Base-by-base conservation (phyloP, 805 yeast species). In the Suhomyces sp. region DNA sequence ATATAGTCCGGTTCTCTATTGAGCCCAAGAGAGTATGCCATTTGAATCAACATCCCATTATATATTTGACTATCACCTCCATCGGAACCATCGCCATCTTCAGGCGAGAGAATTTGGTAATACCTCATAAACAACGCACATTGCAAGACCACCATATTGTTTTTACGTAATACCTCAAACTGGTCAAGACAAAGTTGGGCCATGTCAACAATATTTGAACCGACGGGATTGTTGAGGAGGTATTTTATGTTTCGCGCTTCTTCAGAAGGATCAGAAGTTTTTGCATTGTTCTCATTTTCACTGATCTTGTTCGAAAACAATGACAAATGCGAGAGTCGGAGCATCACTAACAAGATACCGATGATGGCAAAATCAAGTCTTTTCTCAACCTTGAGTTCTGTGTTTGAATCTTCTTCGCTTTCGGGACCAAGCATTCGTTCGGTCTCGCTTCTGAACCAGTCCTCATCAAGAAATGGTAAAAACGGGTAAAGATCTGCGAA, bases 51-150 rank as follows among this genome's bases (percentile, higher is more conserved):
- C 51, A 62, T 49, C 8, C 62, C 55, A 33, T 53, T 48, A 51
- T 53, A 77, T 6, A 82, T 78, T 58, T 78, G 84, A 2, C 83
- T 76, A 47, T 81, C 82, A 43, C 84, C 85, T 51, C 82, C 85
- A 59, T 81, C 87, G 3, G 72, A 69, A 1, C 79, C 75, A 59
- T 81, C 85, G 39, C 85, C 86, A 54, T 80, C 84, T 54, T 84
- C 86, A 1, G 87, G 86, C 9, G 86, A 80, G 54, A 76, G 73
- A 53, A 72, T 76, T 56, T 75, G 77, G 66, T 84, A 85, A 43
- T 77, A 64, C 53, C 83, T 83, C 62, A 84, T 74, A 62, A 71
- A 82, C 15, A 83, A 65, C 1, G 83, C 84, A 59, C 83, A 82
- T 60, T 85, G 90, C 29, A 86, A 77, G 13, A 83, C 73, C 0